Percentiles rank a stretch among this genome's conserved stretches.
Conservation (phyloP, 2,329 filamentous ascomycete genomes). For the Botrytis porri region DNA sequence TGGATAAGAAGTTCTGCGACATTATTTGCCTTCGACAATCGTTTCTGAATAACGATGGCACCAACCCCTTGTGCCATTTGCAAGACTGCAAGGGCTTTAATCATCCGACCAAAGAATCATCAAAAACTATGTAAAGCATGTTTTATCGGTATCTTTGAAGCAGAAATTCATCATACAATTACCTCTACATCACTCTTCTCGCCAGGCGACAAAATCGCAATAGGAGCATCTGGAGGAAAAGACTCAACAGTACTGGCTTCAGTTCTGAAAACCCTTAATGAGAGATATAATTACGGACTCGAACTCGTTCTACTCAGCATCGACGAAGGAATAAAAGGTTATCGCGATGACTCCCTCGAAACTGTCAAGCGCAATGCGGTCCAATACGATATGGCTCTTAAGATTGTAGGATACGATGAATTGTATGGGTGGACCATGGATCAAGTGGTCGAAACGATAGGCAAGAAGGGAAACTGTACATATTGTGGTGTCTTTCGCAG, state of each 20-base stretch:
- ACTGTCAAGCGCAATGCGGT: slow-evolving; percentile 91
- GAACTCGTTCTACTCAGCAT: slow-evolving; percentile 86
- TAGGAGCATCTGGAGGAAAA: slow-evolving; percentile 95
- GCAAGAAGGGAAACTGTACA: slow-evolving; percentile 98
- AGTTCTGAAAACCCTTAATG: slow-evolving; percentile 90
- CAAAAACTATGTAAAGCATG: slow-evolving; percentile 89
- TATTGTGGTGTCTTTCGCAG: slow-evolving; percentile 96
- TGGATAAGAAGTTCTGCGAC: not conserved
- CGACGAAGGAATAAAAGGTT: slow-evolving; percentile 96
- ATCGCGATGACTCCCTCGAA: slow-evolving; percentile 91
- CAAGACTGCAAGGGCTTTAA: slow-evolving; percentile 72
- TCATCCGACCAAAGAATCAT: slow-evolving; percentile 92
- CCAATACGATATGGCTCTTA: slow-evolving; percentile 88
- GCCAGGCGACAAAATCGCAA: slow-evolving; percentile 82
- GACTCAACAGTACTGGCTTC: slow-evolving; percentile 95
- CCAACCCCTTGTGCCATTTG: slow-evolving; percentile 75
- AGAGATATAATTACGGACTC: slow-evolving; percentile 81
- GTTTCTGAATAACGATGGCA: slow-evolving; percentile 53
- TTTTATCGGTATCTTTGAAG: slow-evolving; percentile 84
- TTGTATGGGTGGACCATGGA: slow-evolving; percentile 99
- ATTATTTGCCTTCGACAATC: not conserved
- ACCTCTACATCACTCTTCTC: slow-evolving; percentile 75
- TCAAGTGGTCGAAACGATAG: slow-evolving; percentile 91
- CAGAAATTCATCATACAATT: slow-evolving; percentile 92
- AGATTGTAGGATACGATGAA: slow-evolving; percentile 89